Percentiles rank a stretch among this genome's conserved stretches.
These are phyloP conservation scores for Lepidium didymum DNA, from an alignment of 345 rosid genomes.

Conservation along the genomic window DNA sequence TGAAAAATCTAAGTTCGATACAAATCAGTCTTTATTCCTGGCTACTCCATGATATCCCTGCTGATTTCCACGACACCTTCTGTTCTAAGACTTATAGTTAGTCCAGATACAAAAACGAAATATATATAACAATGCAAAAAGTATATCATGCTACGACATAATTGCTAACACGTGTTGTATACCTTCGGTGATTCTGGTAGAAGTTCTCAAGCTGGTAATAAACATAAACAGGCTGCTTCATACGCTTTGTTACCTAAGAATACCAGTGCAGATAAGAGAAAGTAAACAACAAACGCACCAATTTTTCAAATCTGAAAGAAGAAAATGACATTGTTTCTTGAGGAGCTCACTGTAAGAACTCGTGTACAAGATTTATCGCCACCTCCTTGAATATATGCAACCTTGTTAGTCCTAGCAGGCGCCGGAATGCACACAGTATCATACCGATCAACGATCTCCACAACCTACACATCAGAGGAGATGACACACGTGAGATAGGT, in stretches of 20 bases:
- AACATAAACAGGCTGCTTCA: conserved; percentile 82
- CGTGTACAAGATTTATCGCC: conserved; percentile 48
- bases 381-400: conserved; percentile 54
- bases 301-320: neutral
- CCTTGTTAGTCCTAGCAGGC: conserved; percentile 38
- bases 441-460: conserved; percentile 78
- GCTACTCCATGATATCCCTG: neutral
- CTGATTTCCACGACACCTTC: neutral
- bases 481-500: neutral
- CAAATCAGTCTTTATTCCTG: neutral
- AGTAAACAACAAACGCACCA: conserved; percentile 12
- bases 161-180: conserved; percentile 1
- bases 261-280: conserved; percentile 4
- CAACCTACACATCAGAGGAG: conserved; percentile 51
- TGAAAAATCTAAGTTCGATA: neutral
- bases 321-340: neutral
- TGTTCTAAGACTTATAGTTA: neutral
- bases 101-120: neutral
- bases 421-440: conserved; percentile 66
- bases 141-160: neutral
- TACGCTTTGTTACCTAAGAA: conserved; percentile 62
- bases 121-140: neutral
- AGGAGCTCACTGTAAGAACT: conserved; percentile 43
- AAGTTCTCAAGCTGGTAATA: conserved; percentile 98
- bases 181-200: conserved; percentile 99